phyloP scores from a whole-genome alignment of 495 filamentous ascomycete species.

The Daldinia grandis region DNA sequence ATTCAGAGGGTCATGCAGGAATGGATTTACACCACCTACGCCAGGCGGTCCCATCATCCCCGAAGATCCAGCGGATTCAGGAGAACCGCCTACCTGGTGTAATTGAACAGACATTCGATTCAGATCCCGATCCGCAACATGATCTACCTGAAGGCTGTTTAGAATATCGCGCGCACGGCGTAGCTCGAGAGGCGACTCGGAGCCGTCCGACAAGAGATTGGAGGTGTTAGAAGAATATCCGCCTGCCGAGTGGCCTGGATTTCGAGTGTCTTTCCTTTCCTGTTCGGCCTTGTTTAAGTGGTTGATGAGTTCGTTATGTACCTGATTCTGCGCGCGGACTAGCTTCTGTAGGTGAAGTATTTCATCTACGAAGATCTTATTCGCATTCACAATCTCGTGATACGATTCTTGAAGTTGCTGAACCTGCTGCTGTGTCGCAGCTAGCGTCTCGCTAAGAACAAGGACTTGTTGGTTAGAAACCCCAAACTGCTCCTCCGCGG shows the following conservation, averaged over 20 bases:
- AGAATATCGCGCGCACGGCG: conserved; percentile 91
- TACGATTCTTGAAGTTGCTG: conserved; percentile 85
- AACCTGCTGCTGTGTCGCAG: conserved; percentile 91
- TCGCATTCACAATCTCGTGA: conserved; percentile 83
- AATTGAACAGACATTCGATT: conserved; percentile 79
- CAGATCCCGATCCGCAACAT: conserved; percentile 77
- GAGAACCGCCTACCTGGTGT: conserved; percentile 65
- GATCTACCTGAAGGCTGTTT: conserved; percentile 79
- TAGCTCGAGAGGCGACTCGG: conserved; percentile 78
- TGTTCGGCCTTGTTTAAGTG: conserved; percentile 59
- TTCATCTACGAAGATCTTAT: conserved; percentile 87
- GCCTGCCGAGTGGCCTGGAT: conserved; percentile 53
- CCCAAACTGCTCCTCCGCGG: conserved; percentile 76
- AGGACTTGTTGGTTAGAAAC: conserved; percentile 83
- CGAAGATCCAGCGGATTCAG: conserved; percentile 55
- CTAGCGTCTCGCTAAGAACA: conserved; percentile 83
- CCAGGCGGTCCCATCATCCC: conserved; percentile 55
- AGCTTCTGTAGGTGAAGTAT: conserved; percentile 88
- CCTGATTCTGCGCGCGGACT: conserved; percentile 74
- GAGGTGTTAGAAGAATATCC: conserved; percentile 45
- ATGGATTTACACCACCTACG: conserved; percentile 45
- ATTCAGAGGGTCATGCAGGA: conserved; percentile 58
- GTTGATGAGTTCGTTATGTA: conserved; percentile 59
- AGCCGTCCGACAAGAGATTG: conserved; percentile 53
- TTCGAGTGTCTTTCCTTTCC: conserved; percentile 53